A percentile compares a stretch with the other conserved stretches of the same genome.
phyloP scores from a whole-genome alignment of 2,329 filamentous ascomycete species.

The Exutisphaerella laricina region DNA sequence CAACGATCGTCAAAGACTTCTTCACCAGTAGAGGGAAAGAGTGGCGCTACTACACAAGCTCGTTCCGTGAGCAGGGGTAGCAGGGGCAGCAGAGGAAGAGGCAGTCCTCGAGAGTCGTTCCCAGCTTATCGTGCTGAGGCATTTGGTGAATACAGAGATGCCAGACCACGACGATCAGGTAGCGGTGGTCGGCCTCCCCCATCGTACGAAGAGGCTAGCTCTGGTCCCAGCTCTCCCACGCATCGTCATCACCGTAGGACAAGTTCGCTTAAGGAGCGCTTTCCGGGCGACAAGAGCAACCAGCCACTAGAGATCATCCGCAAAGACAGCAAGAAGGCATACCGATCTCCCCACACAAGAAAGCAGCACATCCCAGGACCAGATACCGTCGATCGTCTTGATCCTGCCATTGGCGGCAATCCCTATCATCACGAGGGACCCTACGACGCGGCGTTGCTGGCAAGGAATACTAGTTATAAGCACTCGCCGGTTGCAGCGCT shows the following conservation, averaged over 20 bases:
- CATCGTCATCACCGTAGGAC: slow-evolving; percentile 37
- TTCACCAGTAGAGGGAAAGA: slow-evolving; percentile 23
- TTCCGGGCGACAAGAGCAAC: slow-evolving; percentile 59
- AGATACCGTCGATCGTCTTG: slow-evolving; percentile 76
- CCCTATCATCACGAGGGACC: slow-evolving; percentile 86
- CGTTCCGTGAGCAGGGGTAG: slow-evolving; percentile 31
- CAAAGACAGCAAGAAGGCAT: slow-evolving; percentile 58
- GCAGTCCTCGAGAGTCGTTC: slow-evolving; percentile 43
- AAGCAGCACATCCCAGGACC: slow-evolving; percentile 61
- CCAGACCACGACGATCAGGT: slow-evolving; percentile 18
- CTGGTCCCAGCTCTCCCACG: slow-evolving; percentile 18
- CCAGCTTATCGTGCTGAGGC: slow-evolving; percentile 44
- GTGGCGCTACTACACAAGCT: slow-evolving; percentile 43
- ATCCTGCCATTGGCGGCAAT: slow-evolving; percentile 56
- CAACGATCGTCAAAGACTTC: slow-evolving; percentile 18
- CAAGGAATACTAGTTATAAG: slow-evolving; percentile 59
- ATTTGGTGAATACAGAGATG: slow-evolving; percentile 30
- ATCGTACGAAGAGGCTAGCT: slow-evolving; percentile 26
- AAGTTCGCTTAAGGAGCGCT: slow-evolving; percentile 55
- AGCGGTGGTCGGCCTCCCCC: slow-evolving; percentile 22
- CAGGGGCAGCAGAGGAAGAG: slow-evolving; percentile 6
- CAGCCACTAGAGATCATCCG: slow-evolving; percentile 63
- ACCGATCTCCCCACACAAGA: slow-evolving; percentile 60
- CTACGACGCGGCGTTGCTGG: slow-evolving; percentile 73
- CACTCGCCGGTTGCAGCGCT: slow-evolving; percentile 73